phyloP scores from a whole-genome alignment of 331 rosid species.

The Rhamnella rubrinervis region DNA sequence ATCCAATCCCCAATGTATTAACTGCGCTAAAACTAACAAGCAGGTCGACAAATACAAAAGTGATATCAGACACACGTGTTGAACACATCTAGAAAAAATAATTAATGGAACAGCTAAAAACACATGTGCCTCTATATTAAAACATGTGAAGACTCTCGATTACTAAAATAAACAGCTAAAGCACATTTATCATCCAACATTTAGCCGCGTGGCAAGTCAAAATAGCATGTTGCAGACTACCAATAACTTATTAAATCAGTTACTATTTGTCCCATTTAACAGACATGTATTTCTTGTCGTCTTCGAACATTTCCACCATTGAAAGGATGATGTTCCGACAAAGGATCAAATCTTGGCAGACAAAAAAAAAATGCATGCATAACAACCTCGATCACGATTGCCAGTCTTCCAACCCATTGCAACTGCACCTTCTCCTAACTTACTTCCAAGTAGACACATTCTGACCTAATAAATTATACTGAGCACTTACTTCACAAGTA shows the following conservation, averaged over 20 bases:
- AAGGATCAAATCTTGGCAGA: slow-evolving; percentile 4
- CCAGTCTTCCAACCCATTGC: slow-evolving; percentile 11
- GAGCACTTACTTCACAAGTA: not conserved
- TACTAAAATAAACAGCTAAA: slow-evolving; percentile 6
- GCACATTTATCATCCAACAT: not conserved
- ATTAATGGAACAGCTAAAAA: slow-evolving; percentile 3
- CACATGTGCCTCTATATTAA: slow-evolving; percentile 1
- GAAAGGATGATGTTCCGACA: slow-evolving; percentile 18
- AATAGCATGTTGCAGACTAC: not conserved
- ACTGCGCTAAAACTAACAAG: slow-evolving; percentile 7
- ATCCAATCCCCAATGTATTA: not conserved
- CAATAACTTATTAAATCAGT: not conserved
- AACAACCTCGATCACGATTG: slow-evolving; percentile 20
- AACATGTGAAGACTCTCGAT: not conserved
- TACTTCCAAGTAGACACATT: slow-evolving; percentile 21
- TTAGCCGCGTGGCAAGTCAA: slow-evolving; percentile 17
- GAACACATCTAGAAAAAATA: slow-evolving; percentile 21
- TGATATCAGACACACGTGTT: not conserved
- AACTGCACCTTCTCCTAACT: slow-evolving; percentile 25
- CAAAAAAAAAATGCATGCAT: slow-evolving; percentile 17
- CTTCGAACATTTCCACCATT: slow-evolving; percentile 13
- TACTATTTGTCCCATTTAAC: slow-evolving; percentile 12
- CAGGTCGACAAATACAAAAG: not conserved
- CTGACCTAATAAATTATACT: not conserved
- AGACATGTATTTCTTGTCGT: not conserved